Evolutionary conservation across 768 basidiomycete species (phyloP), one percentile per base, ranked within the genome.

Genomic region (Pleurotus pulmonarius): DNA sequence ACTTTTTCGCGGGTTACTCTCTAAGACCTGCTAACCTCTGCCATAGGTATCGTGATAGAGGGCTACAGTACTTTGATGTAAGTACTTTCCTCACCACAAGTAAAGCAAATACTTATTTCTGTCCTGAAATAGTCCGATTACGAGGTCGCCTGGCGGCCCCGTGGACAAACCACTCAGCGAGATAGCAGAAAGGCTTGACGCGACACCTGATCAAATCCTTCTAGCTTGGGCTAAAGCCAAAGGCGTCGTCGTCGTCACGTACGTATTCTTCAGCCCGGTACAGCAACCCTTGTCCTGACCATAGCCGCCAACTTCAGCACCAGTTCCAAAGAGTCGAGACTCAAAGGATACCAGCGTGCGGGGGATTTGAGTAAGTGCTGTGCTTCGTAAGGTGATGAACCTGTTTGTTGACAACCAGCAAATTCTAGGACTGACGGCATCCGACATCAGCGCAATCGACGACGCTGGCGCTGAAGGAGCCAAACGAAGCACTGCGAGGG

Each of bases 191-290:
- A 71, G 78, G 5, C 74, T 82, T 20, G 71, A 74, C 6, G 81
- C 76, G 15, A 78, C 79, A 2, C 71, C 79, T 1, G 88, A 88
- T 56, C 88, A 91, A 65, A 79, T 89, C 7, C 72, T 90, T 4
- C 73, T 90, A 6, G 86, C 87, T 0, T 89, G 88, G 88, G 78
- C 81, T 4, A 87, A 83, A 63, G 74, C 80, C 5, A 90, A 91
- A 65, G 85, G 83, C 8, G 81, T 80, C 0, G 80, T 88, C 4
- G 77, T 79, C 22, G 77, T 88, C 60, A 89, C 85, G 83, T 88
- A 64, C 52, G 66, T 55, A 44, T 12, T 29, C 37, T 12, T 37
- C 16, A 34, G n/a, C 37, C 25, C 15, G 9, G 13, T 13, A n/a
- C 25, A 45, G 26, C 26, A 5, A 3, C 20, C 9, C 38, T 49